phyloP scores from a whole-genome alignment of 257 asterid species.

The Fraxinus excelsior region DNA sequence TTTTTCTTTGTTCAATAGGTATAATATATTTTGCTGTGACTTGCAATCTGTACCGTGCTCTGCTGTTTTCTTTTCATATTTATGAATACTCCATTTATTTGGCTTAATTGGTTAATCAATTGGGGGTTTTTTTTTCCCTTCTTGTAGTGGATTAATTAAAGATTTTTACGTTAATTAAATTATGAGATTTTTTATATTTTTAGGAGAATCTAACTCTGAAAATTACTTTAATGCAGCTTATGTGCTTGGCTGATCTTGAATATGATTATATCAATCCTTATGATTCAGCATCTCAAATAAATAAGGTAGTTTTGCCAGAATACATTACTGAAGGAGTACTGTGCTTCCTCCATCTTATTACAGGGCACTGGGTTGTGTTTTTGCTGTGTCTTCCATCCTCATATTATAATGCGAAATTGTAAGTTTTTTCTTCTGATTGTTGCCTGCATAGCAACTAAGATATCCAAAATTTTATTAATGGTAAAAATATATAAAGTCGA shows the following conservation, averaged over 20 bases:
- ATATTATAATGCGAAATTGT: slow-evolving; percentile 62
- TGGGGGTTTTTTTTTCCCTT: too few species aligned
- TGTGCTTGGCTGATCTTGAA: slow-evolving; percentile 91
- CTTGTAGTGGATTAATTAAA: too few species aligned
- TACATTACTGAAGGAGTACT: slow-evolving; percentile 60
- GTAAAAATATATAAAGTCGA: neutral
- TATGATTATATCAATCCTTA: slow-evolving; percentile 81
- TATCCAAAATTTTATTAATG: neutral
- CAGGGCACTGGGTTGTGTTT: slow-evolving; percentile 82
- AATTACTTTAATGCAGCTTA: slow-evolving; percentile 56
- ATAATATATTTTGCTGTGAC: neutral
- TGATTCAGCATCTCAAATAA: slow-evolving; percentile 82
- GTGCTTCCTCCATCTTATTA: slow-evolving; percentile 71
- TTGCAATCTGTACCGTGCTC: neutral
- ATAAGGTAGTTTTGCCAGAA: slow-evolving; percentile 69
- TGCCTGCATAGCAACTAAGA: neutral
- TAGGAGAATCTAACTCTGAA: slow-evolving; percentile 27
- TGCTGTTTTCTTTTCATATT: neutral
- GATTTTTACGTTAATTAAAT: too few species aligned
- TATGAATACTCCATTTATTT: too few species aligned
- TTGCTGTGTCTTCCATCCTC: slow-evolving; percentile 69
- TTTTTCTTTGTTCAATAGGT: too few species aligned
- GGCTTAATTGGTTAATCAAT: too few species aligned
- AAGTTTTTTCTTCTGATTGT: slow-evolving; percentile 38
- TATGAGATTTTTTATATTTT: neutral